Evolutionary conservation across 2,329 filamentous ascomycete genomes (phyloP).

Genomic region (Trichoderma harzianum): DNA sequence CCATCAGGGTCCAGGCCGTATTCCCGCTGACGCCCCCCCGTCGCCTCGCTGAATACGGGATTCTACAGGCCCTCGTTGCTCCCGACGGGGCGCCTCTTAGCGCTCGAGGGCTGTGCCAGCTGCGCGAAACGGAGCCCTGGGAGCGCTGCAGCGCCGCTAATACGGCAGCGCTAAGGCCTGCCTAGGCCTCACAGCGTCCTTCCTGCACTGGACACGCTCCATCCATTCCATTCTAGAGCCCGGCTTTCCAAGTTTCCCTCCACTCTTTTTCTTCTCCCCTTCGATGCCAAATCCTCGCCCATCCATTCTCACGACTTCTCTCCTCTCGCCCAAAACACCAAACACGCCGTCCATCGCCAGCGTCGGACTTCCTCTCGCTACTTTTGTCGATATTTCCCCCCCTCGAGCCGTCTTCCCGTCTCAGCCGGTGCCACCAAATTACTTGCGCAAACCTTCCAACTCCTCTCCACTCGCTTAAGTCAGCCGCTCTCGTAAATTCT

Average conservation of each 20-base stretch:
- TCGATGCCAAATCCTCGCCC: neutral
- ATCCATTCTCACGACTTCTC: neutral
- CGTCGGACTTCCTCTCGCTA: slow-evolving; percentile 11
- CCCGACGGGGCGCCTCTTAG: slow-evolving; percentile 10
- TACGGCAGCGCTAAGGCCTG: neutral
- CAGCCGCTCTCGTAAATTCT: neutral
- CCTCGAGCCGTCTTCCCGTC: neutral
- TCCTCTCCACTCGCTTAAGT: neutral
- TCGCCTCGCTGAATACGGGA: slow-evolving; percentile 9
- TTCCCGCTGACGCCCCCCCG: slow-evolving; percentile 9
- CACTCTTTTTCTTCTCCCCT: neutral
- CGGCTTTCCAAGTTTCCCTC: neutral
- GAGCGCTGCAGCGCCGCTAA: slow-evolving; percentile 4
- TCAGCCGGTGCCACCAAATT: neutral
- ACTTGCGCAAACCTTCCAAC: neutral
- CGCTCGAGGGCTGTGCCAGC: slow-evolving; percentile 10
- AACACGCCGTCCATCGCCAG: slow-evolving; percentile 14
- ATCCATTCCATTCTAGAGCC: neutral
- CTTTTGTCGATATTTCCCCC: neutral
- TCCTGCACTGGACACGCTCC: neutral
- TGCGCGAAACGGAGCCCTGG: slow-evolving; percentile 1
- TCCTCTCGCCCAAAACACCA: neutral
- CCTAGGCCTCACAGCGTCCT: neutral
- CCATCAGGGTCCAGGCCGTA: neutral
- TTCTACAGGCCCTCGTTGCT: slow-evolving; percentile 13